These are phyloP conservation scores for Echria macrotheca DNA, from an alignment of 495 filamentous ascomycete genomes.

Conservation along the genomic window DNA sequence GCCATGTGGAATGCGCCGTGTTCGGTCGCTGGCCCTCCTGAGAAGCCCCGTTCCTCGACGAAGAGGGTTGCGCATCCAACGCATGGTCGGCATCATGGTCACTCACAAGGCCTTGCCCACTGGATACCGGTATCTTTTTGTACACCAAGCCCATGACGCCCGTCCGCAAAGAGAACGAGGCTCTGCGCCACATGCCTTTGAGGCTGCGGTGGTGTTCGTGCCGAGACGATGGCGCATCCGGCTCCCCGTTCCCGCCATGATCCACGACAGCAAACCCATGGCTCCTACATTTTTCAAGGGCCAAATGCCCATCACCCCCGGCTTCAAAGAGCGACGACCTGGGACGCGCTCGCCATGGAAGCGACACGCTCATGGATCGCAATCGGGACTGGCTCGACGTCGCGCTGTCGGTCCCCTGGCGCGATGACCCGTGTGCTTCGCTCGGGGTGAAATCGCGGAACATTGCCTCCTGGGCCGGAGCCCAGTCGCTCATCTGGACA, in stretches of 20 bases:
- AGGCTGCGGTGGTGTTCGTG: constrained; percentile 25
- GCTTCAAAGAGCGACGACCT: constrained; percentile 27
- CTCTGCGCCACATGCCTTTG: constrained; percentile 44
- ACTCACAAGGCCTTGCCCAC: constrained; percentile 22
- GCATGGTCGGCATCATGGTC: constrained; percentile 24
- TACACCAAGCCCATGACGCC: constrained; percentile 40
- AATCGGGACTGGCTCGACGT: constrained; percentile 13
- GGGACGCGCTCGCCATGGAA: constrained; percentile 30
- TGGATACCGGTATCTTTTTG: constrained; percentile 42
- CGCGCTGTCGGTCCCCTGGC: constrained; percentile 9
- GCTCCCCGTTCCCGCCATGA: constrained; percentile 12
- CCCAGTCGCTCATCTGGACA: constrained; percentile 33
- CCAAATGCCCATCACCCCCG: constrained; percentile 10
- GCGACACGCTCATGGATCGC: constrained; percentile 34
- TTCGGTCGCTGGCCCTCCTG: constrained; percentile 27
- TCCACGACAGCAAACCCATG: constrained; percentile 21
- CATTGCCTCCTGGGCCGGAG: constrained; percentile 26
- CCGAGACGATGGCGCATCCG: constrained; percentile 6
- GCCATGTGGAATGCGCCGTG: constrained; percentile 44
- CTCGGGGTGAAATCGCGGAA: constrained; percentile 7
- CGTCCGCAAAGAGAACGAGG: constrained; percentile 41
- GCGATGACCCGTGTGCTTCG: constrained; percentile 5
- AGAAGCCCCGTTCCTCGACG: constrained; percentile 9
- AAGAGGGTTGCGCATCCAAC: constrained; percentile 10
- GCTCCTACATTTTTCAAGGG: constrained; percentile 28